phyloP scores from a whole-genome alignment of 768 basidiomycete species.

The Naganishia vaughanmartiniae region DNA sequence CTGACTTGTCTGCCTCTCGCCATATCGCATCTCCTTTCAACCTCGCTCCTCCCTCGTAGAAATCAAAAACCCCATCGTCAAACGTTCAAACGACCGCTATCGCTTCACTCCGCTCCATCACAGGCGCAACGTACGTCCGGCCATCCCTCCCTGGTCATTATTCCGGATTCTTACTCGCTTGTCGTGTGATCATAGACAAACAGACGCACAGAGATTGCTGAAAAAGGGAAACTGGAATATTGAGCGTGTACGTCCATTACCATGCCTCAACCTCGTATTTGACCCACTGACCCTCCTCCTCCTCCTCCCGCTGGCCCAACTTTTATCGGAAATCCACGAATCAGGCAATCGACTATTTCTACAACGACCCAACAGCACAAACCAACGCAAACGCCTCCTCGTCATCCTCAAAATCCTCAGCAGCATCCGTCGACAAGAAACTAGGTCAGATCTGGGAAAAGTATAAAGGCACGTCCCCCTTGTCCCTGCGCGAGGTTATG shows the following conservation, averaged over 20 bases:
- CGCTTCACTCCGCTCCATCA: constrained; percentile 38
- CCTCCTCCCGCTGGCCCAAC: too few relatives aligned
- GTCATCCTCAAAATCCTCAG: constrained; percentile 1
- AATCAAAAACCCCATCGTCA: constrained; percentile 9
- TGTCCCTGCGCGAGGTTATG: neutral
- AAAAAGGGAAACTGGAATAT: constrained; percentile 46
- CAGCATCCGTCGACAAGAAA: constrained; percentile 45
- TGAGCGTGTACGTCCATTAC: constrained; percentile 39
- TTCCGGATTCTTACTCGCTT: neutral
- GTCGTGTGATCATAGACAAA: constrained; percentile 30
- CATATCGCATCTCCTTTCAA: neutral
- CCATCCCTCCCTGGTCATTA: neutral
- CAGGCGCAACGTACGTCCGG: constrained; percentile 44
- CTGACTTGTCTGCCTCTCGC: too few relatives aligned
- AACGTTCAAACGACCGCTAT: neutral
- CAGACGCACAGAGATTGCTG: constrained; percentile 44
- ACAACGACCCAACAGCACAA: constrained; percentile 42
- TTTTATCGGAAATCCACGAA: neutral
- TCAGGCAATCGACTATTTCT: constrained; percentile 49
- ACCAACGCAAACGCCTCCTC: constrained; percentile 29
- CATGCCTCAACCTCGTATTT: neutral
- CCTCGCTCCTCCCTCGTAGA: neutral
- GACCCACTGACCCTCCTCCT: neutral
- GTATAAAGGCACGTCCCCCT: constrained; percentile 46
- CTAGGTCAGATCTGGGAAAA: constrained; percentile 50